Conservation (phyloP, 1,284 basidiomycete genomes). For the Crepidotus sp. region DNA sequence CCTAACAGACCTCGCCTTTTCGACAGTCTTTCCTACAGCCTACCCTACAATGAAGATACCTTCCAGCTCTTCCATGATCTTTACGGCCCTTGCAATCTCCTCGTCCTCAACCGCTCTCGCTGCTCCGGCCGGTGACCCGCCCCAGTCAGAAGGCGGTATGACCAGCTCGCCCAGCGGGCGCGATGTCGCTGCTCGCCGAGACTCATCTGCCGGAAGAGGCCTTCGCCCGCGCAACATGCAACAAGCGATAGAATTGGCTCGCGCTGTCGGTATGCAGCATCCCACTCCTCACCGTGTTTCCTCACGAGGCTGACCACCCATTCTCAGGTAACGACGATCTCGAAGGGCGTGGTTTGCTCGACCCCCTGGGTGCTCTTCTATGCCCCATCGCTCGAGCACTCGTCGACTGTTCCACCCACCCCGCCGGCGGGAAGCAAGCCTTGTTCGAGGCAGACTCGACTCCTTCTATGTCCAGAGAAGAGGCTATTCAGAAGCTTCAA, state of each 20-base stretch:
- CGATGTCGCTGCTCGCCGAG: conserved; percentile 10
- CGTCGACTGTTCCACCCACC: neutral
- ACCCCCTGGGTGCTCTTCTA: neutral
- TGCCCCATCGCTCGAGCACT: neutral
- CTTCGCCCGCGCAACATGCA: conserved; percentile 15
- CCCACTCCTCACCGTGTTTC: neutral
- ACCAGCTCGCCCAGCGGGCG: conserved; percentile 15
- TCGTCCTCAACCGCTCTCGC: conserved; percentile 37
- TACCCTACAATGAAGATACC: conserved; percentile 33
- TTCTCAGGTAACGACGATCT: neutral
- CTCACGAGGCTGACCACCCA: neutral
- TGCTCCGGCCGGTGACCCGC: conserved; percentile 29
- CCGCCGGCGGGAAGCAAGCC: conserved; percentile 7
- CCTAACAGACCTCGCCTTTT: no score
- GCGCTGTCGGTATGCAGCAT: conserved; percentile 3
- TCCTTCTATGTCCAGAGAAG: neutral
- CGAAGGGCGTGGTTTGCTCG: conserved; percentile 7
- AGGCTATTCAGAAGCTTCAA: conserved; percentile 3
- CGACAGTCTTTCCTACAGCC: conserved; percentile 12
- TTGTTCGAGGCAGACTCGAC: conserved; percentile 5
- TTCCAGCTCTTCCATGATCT: conserved; percentile 35
- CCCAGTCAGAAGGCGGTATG: conserved; percentile 21
- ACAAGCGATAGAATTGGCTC: conserved; percentile 6
- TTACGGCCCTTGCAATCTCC: conserved; percentile 37
- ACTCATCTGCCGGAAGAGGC: conserved; percentile 8